Conservation (phyloP, 2,329 filamentous ascomycete species). For the Penicillium rolfsii region DNA sequence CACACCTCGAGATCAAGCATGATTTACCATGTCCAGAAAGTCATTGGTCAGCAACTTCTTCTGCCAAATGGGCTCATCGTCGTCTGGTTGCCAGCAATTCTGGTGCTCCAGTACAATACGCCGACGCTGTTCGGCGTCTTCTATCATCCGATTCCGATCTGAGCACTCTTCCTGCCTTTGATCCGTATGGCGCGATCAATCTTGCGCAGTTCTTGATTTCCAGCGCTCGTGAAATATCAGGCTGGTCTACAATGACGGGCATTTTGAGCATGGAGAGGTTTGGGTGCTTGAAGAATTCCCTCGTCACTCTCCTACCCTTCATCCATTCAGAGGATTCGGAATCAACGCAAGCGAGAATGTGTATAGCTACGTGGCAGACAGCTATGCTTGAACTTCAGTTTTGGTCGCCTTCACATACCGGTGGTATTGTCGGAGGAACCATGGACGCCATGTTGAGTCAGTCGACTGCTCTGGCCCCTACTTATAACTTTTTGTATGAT, state of each 20-base stretch:
- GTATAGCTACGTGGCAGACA: constrained; percentile 47
- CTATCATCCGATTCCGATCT: constrained; percentile 38
- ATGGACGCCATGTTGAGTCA: constrained; percentile 43
- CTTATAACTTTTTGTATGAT: constrained; percentile 40
- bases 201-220: constrained; percentile 49
- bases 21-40: constrained; percentile 47
- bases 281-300: constrained; percentile 41
- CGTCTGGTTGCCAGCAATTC: constrained; percentile 27
- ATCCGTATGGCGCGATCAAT: constrained; percentile 49
- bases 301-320: constrained; percentile 39
- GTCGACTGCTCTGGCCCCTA: constrained; percentile 36
- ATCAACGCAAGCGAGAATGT: constrained; percentile 21
- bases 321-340: constrained; percentile 24
- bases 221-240: constrained; percentile 48
- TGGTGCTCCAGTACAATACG: constrained; percentile 38
- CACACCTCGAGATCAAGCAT: constrained; percentile 51
- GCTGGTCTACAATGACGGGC: constrained; percentile 51
- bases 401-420: constrained; percentile 48
- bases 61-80: constrained; percentile 36
- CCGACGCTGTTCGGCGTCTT: constrained; percentile 44
- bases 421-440: constrained; percentile 43
- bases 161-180: constrained; percentile 39
- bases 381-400: constrained; percentile 50
- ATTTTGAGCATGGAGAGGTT: constrained; percentile 47
- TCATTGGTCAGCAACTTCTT: constrained; percentile 44